Evolutionary conservation across 2,329 filamentous ascomycete species (phyloP), one percentile per base, ranked within the genome.

Genomic region (Zalaria sp.): DNA sequence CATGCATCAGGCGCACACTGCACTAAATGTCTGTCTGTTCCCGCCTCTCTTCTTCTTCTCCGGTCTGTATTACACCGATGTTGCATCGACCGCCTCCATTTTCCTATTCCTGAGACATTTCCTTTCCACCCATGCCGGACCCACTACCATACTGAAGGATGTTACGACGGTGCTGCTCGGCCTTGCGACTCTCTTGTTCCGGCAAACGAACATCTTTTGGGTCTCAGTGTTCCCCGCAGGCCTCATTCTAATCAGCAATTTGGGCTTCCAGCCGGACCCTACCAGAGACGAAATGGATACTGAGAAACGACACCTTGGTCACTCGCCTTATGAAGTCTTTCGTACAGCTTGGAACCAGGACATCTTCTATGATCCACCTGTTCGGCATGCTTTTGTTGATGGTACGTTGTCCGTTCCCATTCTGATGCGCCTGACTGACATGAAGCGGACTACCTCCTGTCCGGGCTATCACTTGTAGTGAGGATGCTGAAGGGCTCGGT

Each of bases 191-290:
- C 68, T 98, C 18, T 64, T 73, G 2, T 91, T 94, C 67, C 73
- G 91, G 25, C 91, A 98, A 60, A 98, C 91, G 0, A 98, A 98
- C 53, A 82, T 96, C 43, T 94, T 98, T 57, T 98, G 91, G 91
- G 79, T 88, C 0, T 81, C 84, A 1, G 68, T 88, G 0, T 86
- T 83, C 53, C 75, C 86, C 52, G 81, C 81, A 18, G 79, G 47
- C 2, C 34, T 59, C 72, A 42, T 49, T 3, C 37, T 54, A 1
- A 43, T 4, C 46, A 76, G 35, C 72, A 80, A 57, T 62, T 64
- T 35, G 59, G 57, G 58, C 76, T 2, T 68, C 72, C 49, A 68
- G 63, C 11, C 61, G 75, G 45, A 73, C 69, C 53, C 60, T 51
- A 3, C 53, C 37, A 53, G 52, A 40, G 46, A 38, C 7, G 29